phyloP scores from a whole-genome alignment of 192 early-diverging fungal species.

The Dissophora globulifera region DNA sequence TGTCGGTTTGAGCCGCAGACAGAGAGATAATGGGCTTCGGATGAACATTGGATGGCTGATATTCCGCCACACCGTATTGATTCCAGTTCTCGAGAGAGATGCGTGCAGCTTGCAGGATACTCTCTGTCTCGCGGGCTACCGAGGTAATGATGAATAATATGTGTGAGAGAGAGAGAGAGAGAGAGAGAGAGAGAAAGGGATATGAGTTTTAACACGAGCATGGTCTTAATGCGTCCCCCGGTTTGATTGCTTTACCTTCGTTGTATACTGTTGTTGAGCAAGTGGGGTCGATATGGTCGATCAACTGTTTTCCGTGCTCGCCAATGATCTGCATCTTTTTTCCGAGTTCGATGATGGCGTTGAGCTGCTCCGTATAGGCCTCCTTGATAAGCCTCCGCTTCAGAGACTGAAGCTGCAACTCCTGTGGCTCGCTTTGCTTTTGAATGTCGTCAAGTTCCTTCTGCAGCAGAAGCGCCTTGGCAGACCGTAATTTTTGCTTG shows the following conservation, averaged over 20 bases:
- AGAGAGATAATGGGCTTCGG: conserved; percentile 6
- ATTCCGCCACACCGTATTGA: background rate
- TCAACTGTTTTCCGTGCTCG: conserved; percentile 43
- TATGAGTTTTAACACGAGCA: background rate
- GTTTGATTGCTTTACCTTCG: conserved; percentile 30
- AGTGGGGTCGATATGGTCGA: conserved; percentile 31
- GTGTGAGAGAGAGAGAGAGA: background rate
- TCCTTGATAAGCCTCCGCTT: conserved; percentile 54
- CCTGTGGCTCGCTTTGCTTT: conserved; percentile 6
- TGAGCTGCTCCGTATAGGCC: conserved; percentile 37
- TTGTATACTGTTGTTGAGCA: background rate
- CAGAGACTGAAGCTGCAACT: conserved; percentile 32
- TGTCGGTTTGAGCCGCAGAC: no score
- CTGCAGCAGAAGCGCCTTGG: conserved; percentile 21
- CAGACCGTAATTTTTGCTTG: conserved; percentile 23
- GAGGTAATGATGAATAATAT: background rate
- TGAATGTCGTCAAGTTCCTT: conserved; percentile 38
- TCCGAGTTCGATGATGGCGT: conserved; percentile 48
- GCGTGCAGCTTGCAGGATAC: conserved; percentile 37
- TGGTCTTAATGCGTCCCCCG: no score
- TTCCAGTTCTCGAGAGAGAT: conserved; percentile 48
- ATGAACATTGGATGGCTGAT: background rate
- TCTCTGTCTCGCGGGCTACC: conserved; percentile 30
- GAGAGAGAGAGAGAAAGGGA: background rate
- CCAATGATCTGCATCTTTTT: conserved; percentile 58